Evolutionary conservation across 2,329 filamentous ascomycete species (phyloP).

Genomic region (Epichloe brachyelytri): DNA sequence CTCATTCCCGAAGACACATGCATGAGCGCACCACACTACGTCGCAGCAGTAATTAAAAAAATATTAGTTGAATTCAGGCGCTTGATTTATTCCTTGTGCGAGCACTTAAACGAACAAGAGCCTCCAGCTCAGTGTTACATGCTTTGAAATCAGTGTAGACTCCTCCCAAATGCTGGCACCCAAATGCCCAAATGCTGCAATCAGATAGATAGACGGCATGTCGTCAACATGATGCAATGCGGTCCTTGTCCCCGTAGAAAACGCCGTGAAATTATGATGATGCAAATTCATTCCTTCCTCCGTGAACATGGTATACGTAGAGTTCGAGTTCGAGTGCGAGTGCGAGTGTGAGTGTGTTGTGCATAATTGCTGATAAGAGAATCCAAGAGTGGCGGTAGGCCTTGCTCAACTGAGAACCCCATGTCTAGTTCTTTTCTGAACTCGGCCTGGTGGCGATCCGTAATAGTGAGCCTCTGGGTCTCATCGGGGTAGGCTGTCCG

Average conservation of each 20-base stretch:
- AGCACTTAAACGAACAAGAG: neutral
- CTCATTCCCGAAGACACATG: neutral
- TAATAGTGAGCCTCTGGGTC: conserved; percentile 25
- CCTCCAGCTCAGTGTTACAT: neutral
- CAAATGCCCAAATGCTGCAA: neutral
- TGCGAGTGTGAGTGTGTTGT: neutral
- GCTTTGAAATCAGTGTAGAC: neutral
- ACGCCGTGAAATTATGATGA: neutral
- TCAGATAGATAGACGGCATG: neutral
- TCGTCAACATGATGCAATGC: neutral
- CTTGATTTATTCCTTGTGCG: neutral
- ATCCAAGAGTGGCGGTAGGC: neutral
- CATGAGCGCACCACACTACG: neutral
- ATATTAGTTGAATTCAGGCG: neutral
- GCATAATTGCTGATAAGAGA: neutral
- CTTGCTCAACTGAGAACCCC: neutral
- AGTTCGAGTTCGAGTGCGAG: too few relatives aligned
- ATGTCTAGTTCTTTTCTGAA: conserved; percentile 10
- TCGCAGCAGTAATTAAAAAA: neutral
- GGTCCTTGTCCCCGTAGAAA: neutral
- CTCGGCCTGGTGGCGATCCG: conserved; percentile 18
- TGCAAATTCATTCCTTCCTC: neutral
- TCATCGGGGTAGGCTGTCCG: conserved; percentile 24
- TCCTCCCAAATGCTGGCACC: neutral
- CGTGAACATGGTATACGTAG: neutral